A percentile compares a stretch with the other conserved stretches of the same genome.
These are phyloP conservation scores for Cavenderia fasciculata DNA, from an alignment of 78 protist genomes.

Conservation along the genomic window DNA sequence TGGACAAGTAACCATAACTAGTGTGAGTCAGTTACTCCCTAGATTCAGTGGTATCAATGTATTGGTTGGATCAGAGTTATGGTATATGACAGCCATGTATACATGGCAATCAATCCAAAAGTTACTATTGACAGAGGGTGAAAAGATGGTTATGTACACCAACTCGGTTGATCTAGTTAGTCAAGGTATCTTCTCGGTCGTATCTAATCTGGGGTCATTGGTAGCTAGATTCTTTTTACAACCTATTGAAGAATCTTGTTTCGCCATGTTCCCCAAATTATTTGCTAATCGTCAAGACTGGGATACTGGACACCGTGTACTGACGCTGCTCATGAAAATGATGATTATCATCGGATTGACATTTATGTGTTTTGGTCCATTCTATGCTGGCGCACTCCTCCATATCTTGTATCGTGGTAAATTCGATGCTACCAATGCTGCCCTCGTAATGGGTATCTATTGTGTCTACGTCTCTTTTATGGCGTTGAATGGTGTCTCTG, in stretches of 20 bases:
- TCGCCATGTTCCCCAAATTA: constrained; percentile 71
- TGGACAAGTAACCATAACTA: not conserved
- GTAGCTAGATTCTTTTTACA: constrained; percentile 53
- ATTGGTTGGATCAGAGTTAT: constrained; percentile 28
- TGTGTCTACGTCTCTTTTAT: constrained; percentile 59
- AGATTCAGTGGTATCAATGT: not conserved
- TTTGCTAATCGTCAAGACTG: constrained; percentile 10
- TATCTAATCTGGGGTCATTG: constrained; percentile 55
- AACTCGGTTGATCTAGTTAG: constrained; percentile 1
- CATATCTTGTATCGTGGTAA: constrained; percentile 24
- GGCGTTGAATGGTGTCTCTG: constrained; percentile 64
- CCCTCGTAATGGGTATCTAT: constrained; percentile 34
- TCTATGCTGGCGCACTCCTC: constrained; percentile 28
- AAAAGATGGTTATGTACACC: constrained; percentile 42
- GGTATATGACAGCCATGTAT: constrained; percentile 11
- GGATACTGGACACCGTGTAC: not conserved
- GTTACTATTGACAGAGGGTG: constrained; percentile 55
- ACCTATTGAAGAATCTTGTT: constrained; percentile 73
- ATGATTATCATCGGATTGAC: constrained; percentile 21
- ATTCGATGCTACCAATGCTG: constrained; percentile 31
- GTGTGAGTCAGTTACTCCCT: not conserved
- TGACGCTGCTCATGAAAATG: constrained; percentile 35
- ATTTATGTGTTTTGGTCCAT: constrained; percentile 42
- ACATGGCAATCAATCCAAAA: constrained; percentile 76
- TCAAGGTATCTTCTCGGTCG: constrained; percentile 67